A percentile compares a stretch with the other conserved stretches of the same genome.
Evolutionary conservation across 2,329 filamentous ascomycete genomes (phyloP).

Genomic region (Exophiala sp.): DNA sequence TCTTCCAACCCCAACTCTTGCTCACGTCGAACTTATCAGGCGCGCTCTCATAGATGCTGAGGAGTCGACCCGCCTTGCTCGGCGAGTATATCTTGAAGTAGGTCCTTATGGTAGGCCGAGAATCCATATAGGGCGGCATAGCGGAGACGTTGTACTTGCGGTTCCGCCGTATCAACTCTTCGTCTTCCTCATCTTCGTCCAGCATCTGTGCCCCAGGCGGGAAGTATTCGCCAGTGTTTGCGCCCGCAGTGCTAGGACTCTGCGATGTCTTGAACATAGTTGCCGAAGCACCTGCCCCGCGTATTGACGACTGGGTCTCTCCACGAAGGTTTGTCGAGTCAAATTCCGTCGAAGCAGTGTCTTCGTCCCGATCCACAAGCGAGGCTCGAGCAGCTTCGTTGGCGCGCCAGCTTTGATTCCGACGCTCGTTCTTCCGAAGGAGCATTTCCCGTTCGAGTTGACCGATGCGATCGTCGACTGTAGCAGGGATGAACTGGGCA

Average conservation of each 20-base stretch:
- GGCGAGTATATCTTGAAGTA: conserved; percentile 63
- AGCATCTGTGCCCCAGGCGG: conserved; percentile 18
- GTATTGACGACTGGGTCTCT: conserved; percentile 27
- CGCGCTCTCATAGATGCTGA: conserved; percentile 58
- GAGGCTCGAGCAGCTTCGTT: conserved; percentile 31
- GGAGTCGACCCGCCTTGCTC: conserved; percentile 54
- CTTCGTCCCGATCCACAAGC: conserved; percentile 18
- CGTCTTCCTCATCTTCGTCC: conserved; percentile 31
- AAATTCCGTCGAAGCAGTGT: conserved; percentile 16
- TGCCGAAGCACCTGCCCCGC: conserved; percentile 23
- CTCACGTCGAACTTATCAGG: conserved; percentile 59
- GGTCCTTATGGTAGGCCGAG: conserved; percentile 55
- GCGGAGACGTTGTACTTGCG: conserved; percentile 38
- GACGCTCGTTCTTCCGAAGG: conserved; percentile 37
- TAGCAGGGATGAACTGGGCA: conserved; percentile 37
- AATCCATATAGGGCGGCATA: conserved; percentile 54
- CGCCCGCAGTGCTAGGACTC: conserved; percentile 17
- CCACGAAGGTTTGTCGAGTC: conserved; percentile 12
- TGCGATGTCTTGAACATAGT: conserved; percentile 28
- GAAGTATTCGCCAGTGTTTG: neutral
- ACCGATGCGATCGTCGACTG: conserved; percentile 53
- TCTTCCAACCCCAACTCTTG: conserved; percentile 62
- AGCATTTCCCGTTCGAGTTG: conserved; percentile 53
- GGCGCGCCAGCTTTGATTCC: conserved; percentile 21
- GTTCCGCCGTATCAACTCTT: conserved; percentile 27